A percentile compares a stretch with the other conserved stretches of the same genome.
Conservation (phyloP, 805 yeast genomes). For the Metschnikowia gelsemii region DNA sequence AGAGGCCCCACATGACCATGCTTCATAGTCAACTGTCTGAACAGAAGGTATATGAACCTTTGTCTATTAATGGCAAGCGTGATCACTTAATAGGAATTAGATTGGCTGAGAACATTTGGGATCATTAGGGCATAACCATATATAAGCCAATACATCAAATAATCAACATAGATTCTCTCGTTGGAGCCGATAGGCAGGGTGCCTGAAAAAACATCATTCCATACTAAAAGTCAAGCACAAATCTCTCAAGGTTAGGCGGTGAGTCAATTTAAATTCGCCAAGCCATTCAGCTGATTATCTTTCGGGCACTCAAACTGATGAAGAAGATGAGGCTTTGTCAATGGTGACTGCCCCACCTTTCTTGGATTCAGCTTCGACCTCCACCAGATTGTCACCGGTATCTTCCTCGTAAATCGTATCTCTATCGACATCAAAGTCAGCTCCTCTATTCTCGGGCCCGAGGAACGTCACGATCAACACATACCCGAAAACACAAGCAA, state of each 20-base stretch:
- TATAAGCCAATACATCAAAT: too few relatives aligned
- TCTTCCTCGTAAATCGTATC: slow-evolving; percentile 16
- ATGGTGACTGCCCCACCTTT: slow-evolving; percentile 8
- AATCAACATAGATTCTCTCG: too few relatives aligned
- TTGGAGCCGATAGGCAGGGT: too few relatives aligned
- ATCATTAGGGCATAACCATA: background rate
- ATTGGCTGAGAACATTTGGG: background rate
- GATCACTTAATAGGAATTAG: background rate
- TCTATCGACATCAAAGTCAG: slow-evolving; percentile 19
- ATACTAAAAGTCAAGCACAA: too few relatives aligned
- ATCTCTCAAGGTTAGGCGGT: too few relatives aligned
- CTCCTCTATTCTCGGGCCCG: slow-evolving; percentile 54
- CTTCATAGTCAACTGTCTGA: background rate
- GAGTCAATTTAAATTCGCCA: too few relatives aligned
- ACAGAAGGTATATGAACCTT: background rate
- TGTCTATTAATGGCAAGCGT: background rate
- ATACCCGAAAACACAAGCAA: slow-evolving; percentile 62
- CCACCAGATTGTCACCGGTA: slow-evolving; percentile 10
- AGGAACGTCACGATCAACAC: slow-evolving; percentile 46
- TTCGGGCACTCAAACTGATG: too few relatives aligned
- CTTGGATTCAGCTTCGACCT: slow-evolving; percentile 8
- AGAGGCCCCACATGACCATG: slow-evolving; percentile 28
- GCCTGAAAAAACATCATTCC: background rate
- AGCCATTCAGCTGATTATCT: too few relatives aligned
- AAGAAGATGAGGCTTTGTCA: slow-evolving; percentile 1